Evolutionary conservation across 192 early-diverging fungal species (phyloP).

Genomic region (Phlyctochytrium arcticum): DNA sequence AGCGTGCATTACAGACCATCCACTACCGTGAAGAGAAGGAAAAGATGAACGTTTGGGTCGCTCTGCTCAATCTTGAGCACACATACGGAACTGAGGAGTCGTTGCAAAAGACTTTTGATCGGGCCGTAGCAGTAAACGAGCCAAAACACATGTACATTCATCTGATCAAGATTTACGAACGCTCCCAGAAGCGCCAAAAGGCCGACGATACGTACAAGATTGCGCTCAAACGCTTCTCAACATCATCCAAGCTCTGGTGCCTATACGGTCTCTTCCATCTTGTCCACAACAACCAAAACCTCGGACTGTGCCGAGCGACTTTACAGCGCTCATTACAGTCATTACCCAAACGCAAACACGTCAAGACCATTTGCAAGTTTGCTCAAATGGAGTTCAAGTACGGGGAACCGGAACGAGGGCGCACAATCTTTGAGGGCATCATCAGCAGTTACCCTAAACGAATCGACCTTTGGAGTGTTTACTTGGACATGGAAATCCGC

Average conservation of each 20-base stretch:
- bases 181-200: constrained; percentile 65
- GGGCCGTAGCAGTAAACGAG: constrained; percentile 80
- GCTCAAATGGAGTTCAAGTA: constrained; percentile 97
- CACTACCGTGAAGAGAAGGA: constrained; percentile 90
- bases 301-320: no score
- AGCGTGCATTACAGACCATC: constrained; percentile 91
- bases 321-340: constrained; percentile 75
- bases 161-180: constrained; percentile 86
- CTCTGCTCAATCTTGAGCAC: constrained; percentile 93
- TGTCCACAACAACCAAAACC: constrained; percentile 66
- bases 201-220: constrained; percentile 69
- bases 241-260: constrained; percentile 89
- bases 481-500: constrained; percentile 93
- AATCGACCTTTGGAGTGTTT: constrained; percentile 94
- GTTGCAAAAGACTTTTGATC: constrained; percentile 79
- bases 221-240: constrained; percentile 81
- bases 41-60: constrained; percentile 97
- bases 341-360: constrained; percentile 91
- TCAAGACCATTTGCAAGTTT: constrained; percentile 93
- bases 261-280: constrained; percentile 78
- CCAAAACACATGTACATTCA: constrained; percentile 86
- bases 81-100: constrained; percentile 81
- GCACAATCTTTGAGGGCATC: constrained; percentile 96
- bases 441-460: constrained; percentile 90
- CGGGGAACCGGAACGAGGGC: constrained; percentile 93